A percentile compares a stretch with the other conserved stretches of the same genome.
These are phyloP conservation scores for Vitis hybrid DNA, from an alignment of 177 flowering plant species.

Conservation along the genomic window DNA sequence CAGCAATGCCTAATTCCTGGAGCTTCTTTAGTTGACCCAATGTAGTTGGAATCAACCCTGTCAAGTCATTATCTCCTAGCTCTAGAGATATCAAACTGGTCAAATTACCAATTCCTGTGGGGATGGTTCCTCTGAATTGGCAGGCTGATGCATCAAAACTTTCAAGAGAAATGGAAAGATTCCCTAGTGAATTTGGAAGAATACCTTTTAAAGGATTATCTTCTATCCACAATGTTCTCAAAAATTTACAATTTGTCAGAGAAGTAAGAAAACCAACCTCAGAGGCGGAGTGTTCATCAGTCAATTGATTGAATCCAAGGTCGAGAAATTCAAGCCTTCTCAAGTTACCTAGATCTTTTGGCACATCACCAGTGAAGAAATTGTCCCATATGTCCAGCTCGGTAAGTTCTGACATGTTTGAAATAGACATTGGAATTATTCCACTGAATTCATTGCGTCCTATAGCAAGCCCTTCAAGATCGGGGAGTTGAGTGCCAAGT, in stretches of 20 bases:
- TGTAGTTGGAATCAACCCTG: conserved; percentile 12
- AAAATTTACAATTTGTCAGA: not conserved
- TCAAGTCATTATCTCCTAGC: conserved; percentile 4
- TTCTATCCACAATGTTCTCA: not conserved
- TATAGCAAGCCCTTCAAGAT: not conserved
- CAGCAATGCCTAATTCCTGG: not conserved
- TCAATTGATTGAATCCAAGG: not conserved
- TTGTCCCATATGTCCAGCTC: not conserved
- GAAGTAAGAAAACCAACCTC: conserved; percentile 3
- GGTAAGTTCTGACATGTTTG: not conserved
- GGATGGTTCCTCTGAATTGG: conserved; percentile 8
- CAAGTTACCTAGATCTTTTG: not conserved
- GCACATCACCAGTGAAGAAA: conserved; percentile 2
- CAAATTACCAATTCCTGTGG: not conserved
- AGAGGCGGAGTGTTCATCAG: not conserved
- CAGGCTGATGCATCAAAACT: not conserved
- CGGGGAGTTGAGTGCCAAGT: not conserved
- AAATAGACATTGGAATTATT: conserved; percentile 5
- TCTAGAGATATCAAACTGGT: not conserved
- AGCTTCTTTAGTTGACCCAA: conserved; percentile 5
- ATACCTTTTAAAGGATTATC: not conserved
- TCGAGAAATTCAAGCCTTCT: not conserved
- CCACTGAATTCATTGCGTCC: not conserved
- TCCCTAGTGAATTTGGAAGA: conserved; percentile 10
- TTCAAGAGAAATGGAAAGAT: conserved; percentile 16